Conservation (phyloP, 2,329 filamentous ascomycete species). For the Diaporthe australafricana region DNA sequence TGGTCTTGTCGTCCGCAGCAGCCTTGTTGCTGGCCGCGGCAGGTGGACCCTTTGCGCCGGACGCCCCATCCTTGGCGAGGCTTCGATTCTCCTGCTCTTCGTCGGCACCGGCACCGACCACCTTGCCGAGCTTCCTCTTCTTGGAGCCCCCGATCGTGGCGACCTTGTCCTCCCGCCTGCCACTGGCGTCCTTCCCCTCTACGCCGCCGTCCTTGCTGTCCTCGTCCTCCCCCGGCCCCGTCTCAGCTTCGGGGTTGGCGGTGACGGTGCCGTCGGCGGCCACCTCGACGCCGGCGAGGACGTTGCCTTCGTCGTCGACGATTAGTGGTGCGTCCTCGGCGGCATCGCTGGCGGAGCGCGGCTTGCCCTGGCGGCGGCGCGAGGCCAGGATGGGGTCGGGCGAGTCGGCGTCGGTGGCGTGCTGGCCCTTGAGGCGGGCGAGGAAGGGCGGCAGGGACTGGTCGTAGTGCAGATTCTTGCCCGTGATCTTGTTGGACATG, state of each 20-base stretch:
- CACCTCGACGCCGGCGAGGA: slow-evolving; percentile 56
- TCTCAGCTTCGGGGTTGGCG: slow-evolving; percentile 28
- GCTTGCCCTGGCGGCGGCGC: slow-evolving; percentile 62
- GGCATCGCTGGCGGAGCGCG: slow-evolving; percentile 72
- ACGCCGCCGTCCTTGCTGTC: slow-evolving; percentile 42
- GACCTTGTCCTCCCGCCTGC: slow-evolving; percentile 42
- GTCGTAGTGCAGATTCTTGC: slow-evolving; percentile 78
- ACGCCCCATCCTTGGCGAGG: background rate
- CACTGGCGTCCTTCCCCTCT: slow-evolving; percentile 44
- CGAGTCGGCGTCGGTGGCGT: slow-evolving; percentile 58
- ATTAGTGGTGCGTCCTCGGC: slow-evolving; percentile 82
- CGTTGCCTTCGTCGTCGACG: slow-evolving; percentile 78
- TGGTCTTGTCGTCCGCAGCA: slow-evolving; percentile 39
- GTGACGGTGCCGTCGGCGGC: slow-evolving; percentile 57
- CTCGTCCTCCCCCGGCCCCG: slow-evolving; percentile 45
- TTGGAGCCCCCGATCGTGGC: slow-evolving; percentile 56
- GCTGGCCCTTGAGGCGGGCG: slow-evolving; percentile 64
- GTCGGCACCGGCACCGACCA: slow-evolving; percentile 56
- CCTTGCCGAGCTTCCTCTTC: slow-evolving; percentile 67
- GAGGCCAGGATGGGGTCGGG: slow-evolving; percentile 65
- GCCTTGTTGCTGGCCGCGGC: background rate
- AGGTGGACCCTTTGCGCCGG: background rate
- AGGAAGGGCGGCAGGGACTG: slow-evolving; percentile 70
- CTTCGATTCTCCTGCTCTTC: slow-evolving; percentile 36
- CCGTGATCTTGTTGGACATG: slow-evolving; percentile 72